These are phyloP conservation scores for Lichtheimia hyalospora DNA, from an alignment of 371 early-diverging fungal genomes.

Conservation along the genomic window DNA sequence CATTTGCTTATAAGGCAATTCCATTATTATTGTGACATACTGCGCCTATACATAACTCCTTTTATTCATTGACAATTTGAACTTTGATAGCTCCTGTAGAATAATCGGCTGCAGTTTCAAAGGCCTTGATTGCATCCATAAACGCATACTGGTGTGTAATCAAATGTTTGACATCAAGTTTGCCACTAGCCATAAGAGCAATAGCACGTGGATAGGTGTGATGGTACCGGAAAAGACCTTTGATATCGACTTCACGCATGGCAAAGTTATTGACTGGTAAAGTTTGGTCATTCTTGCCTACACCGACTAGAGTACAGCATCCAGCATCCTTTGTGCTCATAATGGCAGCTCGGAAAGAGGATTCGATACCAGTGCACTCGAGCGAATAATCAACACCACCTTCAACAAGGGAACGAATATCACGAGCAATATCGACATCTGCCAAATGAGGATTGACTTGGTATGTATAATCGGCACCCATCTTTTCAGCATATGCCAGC, in stretches of 20 bases:
- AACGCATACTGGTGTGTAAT: conserved; percentile 36
- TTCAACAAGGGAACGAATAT: conserved; percentile 23
- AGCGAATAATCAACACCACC: conserved; percentile 35
- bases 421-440: conserved; percentile 32
- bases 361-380: conserved; percentile 47
- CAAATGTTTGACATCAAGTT: conserved; percentile 36
- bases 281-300: conserved; percentile 44
- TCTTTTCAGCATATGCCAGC: conserved; percentile 27
- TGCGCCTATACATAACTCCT: no score
- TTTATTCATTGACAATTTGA: conserved; percentile 36
- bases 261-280: conserved; percentile 50
- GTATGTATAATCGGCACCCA: conserved; percentile 23
- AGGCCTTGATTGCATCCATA: conserved; percentile 42
- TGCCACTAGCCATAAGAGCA: conserved; percentile 31
- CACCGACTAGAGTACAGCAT: conserved; percentile 40
- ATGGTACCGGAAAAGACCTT: conserved; percentile 41
- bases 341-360: conserved; percentile 42
- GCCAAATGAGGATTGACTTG: conserved; percentile 14
- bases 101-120: conserved; percentile 36
- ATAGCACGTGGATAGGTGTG: conserved; percentile 48
- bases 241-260: conserved; percentile 46
- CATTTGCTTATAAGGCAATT: no score
- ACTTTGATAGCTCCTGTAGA: conserved; percentile 44
- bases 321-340: conserved; percentile 44
- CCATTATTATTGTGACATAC: no score